phyloP scores from a whole-genome alignment of 306 rosid species.

The Rosa multiflora region DNA sequence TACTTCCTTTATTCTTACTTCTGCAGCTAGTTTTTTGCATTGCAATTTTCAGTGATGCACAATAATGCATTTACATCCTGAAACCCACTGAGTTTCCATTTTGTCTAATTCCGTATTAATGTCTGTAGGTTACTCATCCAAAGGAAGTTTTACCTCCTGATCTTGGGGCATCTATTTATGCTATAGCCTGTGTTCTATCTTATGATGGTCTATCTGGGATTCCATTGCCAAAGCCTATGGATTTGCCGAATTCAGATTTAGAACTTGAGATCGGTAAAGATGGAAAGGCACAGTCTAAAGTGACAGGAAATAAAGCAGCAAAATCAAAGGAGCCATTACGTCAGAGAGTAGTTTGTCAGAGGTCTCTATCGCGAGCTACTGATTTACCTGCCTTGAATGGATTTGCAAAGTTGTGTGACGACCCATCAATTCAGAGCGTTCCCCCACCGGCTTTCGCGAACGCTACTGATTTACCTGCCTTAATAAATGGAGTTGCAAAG shows the following conservation, averaged over 20 bases:
- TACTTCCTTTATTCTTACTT: conserved; percentile 29
- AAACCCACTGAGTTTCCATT: background rate
- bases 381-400: background rate
- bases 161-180: conserved; percentile 52
- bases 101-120: conserved; percentile 22
- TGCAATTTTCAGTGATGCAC: conserved; percentile 8
- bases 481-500: background rate
- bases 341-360: background rate
- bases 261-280: conserved; percentile 23
- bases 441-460: too few species aligned
- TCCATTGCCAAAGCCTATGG: conserved; percentile 27
- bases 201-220: conserved; percentile 62
- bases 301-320: background rate
- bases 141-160: conserved; percentile 59
- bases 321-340: conserved; percentile 14
- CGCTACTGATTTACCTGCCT: background rate
- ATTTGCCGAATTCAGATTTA: conserved; percentile 39
- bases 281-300: background rate
- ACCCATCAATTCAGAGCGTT: background rate
- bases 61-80: background rate
- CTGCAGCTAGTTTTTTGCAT: background rate
- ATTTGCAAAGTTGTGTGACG: background rate
- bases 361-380: background rate
- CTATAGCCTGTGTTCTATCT: conserved; percentile 60
- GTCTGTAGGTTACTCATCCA: conserved; percentile 66